Conservation (phyloP, 2,329 filamentous ascomycete genomes). For the Akanthomyces uredinophilus region DNA sequence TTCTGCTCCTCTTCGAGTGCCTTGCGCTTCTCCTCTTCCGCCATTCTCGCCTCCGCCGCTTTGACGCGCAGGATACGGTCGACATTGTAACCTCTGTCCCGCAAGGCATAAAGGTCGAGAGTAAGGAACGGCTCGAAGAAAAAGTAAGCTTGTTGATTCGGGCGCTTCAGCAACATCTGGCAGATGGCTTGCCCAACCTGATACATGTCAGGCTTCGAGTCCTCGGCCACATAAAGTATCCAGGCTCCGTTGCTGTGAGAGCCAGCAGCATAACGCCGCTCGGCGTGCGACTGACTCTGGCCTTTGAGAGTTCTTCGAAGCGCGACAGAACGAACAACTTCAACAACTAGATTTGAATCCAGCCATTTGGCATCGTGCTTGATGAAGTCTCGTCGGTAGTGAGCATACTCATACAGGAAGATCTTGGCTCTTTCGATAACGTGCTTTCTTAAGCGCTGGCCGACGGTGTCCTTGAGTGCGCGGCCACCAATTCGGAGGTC, state of each 20-base stretch:
- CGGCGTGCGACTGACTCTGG: constrained; percentile 62
- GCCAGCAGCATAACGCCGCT: constrained; percentile 70
- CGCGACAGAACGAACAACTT: constrained; percentile 71
- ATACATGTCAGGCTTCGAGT: constrained; percentile 71
- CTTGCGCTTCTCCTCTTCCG: constrained; percentile 73
- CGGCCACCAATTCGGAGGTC: constrained; percentile 66
- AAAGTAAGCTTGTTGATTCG: constrained; percentile 82
- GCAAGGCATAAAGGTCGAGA: constrained; percentile 74
- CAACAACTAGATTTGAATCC: constrained; percentile 74
- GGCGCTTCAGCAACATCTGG: constrained; percentile 70
- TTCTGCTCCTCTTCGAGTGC: constrained; percentile 69
- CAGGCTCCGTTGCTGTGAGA: constrained; percentile 49
- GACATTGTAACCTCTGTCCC: constrained; percentile 90
- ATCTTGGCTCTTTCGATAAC: constrained; percentile 84
- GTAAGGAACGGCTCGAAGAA: constrained; percentile 89
- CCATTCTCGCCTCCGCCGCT: constrained; percentile 80
- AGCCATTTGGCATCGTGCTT: constrained; percentile 87
- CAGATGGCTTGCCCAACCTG: constrained; percentile 88
- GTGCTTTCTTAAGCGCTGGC: constrained; percentile 66
- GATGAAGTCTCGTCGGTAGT: constrained; percentile 71
- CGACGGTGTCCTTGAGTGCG: constrained; percentile 62
- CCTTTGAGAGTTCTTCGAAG: constrained; percentile 72
- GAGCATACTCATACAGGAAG: constrained; percentile 72
- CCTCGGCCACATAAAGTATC: constrained; percentile 70
- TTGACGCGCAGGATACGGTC: constrained; percentile 87